Evolutionary conservation across 2,329 filamentous ascomycete species (phyloP), one percentile per base, ranked within the genome.

Genomic region (Trichoderma arundinaceum): DNA sequence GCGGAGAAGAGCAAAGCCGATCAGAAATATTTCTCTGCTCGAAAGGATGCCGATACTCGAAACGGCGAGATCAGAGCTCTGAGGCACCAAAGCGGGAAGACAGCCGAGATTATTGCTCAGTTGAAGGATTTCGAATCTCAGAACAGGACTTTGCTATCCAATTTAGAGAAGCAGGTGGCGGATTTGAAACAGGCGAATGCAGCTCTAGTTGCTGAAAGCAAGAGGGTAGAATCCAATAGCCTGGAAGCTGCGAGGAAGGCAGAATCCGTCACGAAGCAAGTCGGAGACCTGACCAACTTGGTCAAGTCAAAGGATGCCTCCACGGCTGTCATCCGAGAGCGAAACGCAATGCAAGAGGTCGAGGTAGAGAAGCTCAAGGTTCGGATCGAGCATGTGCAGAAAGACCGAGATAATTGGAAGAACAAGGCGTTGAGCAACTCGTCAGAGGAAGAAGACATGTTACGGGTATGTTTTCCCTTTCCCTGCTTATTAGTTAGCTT

Each of bases 1-100:
- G 92, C 92, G 0, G 93, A 99, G 78, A 99, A 99, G 81, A 89
- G 90, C 69, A 98, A 97, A 78, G 94, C 94, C 1, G 95, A 99
- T 74, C 94, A 98, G 74, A 98, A 98, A 78, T 99, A 96, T 76
- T 98, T 98, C 77, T 92, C 92, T 1, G 92, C 94, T 8, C 93
- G 96, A 83, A 97, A 97, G 76, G 90, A 94, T 71, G 96, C 94
- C 74, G 94, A 98, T 73, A 89, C 91, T 51, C 86, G 92, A 58
- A 90, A 93, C 66, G 84, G 86, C 66, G 94, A 98, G 78, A 89
- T 96, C 53, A 86, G 91, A 71, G 86, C 89, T 3, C 81, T 97
- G 66, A 88, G 92, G 67, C 84, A 88, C 68, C 94, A 98, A 76
- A 96, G 94, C 74, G 84, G 87, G 54, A 96, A 96, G 79, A 96